These are phyloP conservation scores for Calonectria pteridis DNA, from an alignment of 2,329 filamentous ascomycete genomes.

Conservation along the genomic window DNA sequence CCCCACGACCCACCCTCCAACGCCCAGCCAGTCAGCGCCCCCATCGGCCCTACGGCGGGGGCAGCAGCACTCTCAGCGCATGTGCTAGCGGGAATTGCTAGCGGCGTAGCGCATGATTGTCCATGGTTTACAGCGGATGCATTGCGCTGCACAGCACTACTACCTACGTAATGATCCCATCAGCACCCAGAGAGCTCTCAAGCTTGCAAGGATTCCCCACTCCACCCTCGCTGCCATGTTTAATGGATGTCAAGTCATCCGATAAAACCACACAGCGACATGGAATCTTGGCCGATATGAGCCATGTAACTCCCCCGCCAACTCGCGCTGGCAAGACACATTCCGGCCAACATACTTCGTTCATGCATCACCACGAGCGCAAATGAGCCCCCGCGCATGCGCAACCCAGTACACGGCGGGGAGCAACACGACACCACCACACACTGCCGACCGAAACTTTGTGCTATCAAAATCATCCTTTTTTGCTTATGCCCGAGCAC, in stretches of 20 bases:
- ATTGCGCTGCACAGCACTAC: background rate
- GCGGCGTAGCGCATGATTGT: constrained; percentile 12
- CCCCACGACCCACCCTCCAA: background rate
- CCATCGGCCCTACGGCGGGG: background rate
- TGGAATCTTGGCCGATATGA: constrained; percentile 2
- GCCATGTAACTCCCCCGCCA: constrained; percentile 11
- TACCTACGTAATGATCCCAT: constrained; percentile 7
- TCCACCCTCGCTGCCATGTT: background rate
- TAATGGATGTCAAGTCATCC: background rate
- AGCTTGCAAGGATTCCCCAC: constrained; percentile 23
- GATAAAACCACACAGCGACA: background rate
- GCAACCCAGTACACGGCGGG: background rate
- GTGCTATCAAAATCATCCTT: constrained; percentile 26
- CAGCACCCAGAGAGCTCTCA: background rate
- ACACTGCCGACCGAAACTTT: background rate
- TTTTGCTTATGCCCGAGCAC: background rate
- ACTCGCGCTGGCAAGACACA: background rate
- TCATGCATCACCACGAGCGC: constrained; percentile 3
- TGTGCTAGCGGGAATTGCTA: constrained; percentile 9
- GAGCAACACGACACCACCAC: background rate
- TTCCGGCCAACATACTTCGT: constrained; percentile 5
- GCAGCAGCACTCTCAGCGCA: constrained; percentile 10
- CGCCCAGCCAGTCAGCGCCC: constrained; percentile 2
- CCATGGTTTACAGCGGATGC: background rate
- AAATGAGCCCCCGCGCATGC: background rate